Evolutionary conservation across 2,329 filamentous ascomycete species (phyloP).

Genomic region (Epichloe hybrida): DNA sequence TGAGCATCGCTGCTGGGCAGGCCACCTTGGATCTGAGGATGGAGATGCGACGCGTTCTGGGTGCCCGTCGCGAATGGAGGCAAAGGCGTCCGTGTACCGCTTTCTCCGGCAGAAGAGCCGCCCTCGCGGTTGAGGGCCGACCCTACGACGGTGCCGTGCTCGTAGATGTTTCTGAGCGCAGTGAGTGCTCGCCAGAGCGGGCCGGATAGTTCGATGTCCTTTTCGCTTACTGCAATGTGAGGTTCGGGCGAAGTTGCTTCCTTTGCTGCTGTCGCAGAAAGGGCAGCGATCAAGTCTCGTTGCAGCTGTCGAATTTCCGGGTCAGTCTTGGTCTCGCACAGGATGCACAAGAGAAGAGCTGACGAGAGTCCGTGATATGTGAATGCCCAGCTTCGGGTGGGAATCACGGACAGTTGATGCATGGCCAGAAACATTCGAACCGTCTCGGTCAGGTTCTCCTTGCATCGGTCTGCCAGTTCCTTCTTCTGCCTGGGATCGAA

Average conservation of each 20-base stretch:
- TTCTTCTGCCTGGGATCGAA: slow-evolving; percentile 40
- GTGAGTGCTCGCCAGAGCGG: slow-evolving; percentile 47
- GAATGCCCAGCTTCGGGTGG: slow-evolving; percentile 54
- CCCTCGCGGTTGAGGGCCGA: slow-evolving; percentile 35
- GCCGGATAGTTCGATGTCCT: slow-evolving; percentile 48
- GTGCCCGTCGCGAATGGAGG: slow-evolving; percentile 13
- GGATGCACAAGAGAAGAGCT: slow-evolving; percentile 47
- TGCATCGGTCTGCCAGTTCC: slow-evolving; percentile 43
- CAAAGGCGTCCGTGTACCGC: slow-evolving; percentile 31
- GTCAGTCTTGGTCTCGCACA: slow-evolving; percentile 49
- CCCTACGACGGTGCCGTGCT: slow-evolving; percentile 45
- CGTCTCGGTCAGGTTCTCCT: slow-evolving; percentile 48
- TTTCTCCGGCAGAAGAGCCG: slow-evolving; percentile 27
- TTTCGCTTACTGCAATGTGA: slow-evolving; percentile 40
- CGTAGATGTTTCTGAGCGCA: slow-evolving; percentile 52
- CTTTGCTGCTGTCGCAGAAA: slow-evolving; percentile 51
- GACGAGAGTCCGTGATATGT: slow-evolving; percentile 55
- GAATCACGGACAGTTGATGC: slow-evolving; percentile 54
- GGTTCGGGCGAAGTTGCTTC: slow-evolving; percentile 41
- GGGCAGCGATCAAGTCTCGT: slow-evolving; percentile 47
- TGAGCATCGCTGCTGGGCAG: slow-evolving; percentile 34
- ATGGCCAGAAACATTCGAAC: slow-evolving; percentile 57
- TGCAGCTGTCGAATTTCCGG: slow-evolving; percentile 50
- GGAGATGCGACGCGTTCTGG: slow-evolving; percentile 11
- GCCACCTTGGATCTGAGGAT: slow-evolving; percentile 14